Conservation (phyloP, 2,329 filamentous ascomycete genomes). For the Fusarium protoensiforme region DNA sequence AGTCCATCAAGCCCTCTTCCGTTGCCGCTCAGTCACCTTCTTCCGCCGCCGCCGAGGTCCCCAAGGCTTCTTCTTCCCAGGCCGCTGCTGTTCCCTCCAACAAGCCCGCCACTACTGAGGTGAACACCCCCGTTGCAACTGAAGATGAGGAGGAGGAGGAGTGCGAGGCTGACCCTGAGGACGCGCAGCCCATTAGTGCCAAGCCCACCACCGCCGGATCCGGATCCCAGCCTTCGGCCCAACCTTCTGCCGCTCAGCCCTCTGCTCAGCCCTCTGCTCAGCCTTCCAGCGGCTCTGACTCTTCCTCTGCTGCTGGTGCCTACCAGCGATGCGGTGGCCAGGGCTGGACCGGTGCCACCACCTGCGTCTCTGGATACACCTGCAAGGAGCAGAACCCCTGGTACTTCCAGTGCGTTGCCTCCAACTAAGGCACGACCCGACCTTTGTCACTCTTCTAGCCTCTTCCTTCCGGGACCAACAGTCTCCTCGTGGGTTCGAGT, state of each 20-base stretch:
- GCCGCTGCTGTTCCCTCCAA: neutral
- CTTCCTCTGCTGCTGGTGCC: neutral
- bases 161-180: slow-evolving; percentile 10
- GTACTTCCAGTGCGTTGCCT: slow-evolving; percentile 52
- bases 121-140: neutral
- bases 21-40: neutral
- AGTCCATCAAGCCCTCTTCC: slow-evolving; percentile 7
- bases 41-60: neutral
- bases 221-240: neutral
- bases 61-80: slow-evolving; percentile 1
- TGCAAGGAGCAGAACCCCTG: slow-evolving; percentile 52
- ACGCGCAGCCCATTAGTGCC: neutral
- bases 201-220: neutral
- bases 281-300: neutral
- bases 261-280: neutral
- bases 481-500: neutral
- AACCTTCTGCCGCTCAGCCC: neutral
- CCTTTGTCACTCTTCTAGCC: neutral
- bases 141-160: slow-evolving; percentile 8
- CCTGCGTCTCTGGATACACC: slow-evolving; percentile 52
- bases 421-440: neutral
- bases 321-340: slow-evolving; percentile 55
- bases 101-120: slow-evolving; percentile 5
- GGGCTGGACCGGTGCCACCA: slow-evolving; percentile 53
- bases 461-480: neutral